Base-by-base conservation (phyloP, 768 basidiomycete species). In the Hygrocybe punicea region DNA sequence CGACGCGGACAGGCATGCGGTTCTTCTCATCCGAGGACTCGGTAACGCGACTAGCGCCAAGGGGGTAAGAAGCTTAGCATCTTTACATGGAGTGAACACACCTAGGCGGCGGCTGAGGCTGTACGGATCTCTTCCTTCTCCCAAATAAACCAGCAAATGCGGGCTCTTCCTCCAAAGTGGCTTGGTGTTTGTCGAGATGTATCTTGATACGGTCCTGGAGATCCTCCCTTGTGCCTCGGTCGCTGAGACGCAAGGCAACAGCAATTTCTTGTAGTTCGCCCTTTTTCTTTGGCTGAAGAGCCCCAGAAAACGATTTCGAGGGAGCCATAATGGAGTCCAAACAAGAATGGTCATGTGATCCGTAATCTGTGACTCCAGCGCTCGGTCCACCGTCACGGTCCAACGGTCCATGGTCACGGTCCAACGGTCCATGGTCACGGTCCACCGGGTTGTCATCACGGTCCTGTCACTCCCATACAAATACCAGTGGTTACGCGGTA, bases 281-380 rank as follows among this genome's bases (percentile, higher is more conserved):
- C 68, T 88, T 88, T 72, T 85, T 87, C 71, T 88, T 87, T n/a
- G 79, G 64, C 58, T 75, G 78, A 24, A 87, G 77, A 24, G 81
- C 68, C 46, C 86, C 86, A 39, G 80, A 64, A 65, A 73, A 85
- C 34, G 69, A 58, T 56, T 73, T 55, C 35, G 75, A 74, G 39
- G 78, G 63, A 13, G 40, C 11, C 51, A 40, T 36, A 17, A 16
- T 21, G 40, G 39, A 17, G 16, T 3, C 10, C 14, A 9, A 36
- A 45, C 23, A n/a, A 46, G n/a, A 46, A 7, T 16, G 42, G 40
- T 45, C 53, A 55, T 47, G 45, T 55, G 53, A 53, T 24, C 36
- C 25, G 24, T 13, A 35, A 14, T 16, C 8, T 16, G 17, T 34
- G 16, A 16, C 21, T 3, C 16, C 10, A 13, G 5, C 21, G 17